Evolutionary conservation across 2,329 filamentous ascomycete genomes (phyloP).

Genomic region (Neoarthrinium moseri): DNA sequence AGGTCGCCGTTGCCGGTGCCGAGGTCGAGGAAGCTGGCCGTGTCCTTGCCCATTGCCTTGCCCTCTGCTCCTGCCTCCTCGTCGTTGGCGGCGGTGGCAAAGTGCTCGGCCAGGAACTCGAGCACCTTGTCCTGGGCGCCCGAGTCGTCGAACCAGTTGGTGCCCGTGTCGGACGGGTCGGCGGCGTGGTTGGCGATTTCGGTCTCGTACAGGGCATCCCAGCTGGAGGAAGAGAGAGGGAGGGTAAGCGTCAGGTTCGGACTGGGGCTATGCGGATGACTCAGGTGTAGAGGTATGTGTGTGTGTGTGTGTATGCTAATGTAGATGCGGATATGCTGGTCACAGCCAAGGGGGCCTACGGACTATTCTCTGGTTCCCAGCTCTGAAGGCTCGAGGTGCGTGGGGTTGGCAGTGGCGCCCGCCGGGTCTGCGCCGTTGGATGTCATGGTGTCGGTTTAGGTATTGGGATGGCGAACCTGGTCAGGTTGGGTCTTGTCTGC

Average conservation of each 20-base stretch:
- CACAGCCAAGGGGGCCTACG: constrained; percentile 34
- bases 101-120: constrained; percentile 55
- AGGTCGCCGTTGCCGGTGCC: constrained; percentile 94
- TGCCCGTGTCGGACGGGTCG: constrained; percentile 78
- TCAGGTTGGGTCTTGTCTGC: too few species aligned
- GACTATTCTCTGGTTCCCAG: constrained; percentile 93
- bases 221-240: constrained; percentile 45
- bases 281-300: too few species aligned
- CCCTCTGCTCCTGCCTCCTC: constrained; percentile 22
- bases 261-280: too few species aligned
- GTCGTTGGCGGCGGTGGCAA: constrained; percentile 15
- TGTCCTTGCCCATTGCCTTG: constrained; percentile 16
- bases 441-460: too few species aligned
- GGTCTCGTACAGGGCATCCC: constrained; percentile 71
- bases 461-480: too few species aligned
- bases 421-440: too few species aligned
- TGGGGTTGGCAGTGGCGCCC: constrained; percentile 46
- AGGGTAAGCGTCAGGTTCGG: constrained; percentile 4
- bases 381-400: constrained; percentile 70
- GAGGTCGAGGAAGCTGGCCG: constrained; percentile 74
- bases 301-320: too few species aligned
- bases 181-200: constrained; percentile 70
- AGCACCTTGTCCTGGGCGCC: constrained; percentile 82
- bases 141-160: constrained; percentile 95
- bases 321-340: too few species aligned